Evolutionary conservation across 768 basidiomycete species (phyloP).

Genomic region (Amanita jacksonii): DNA sequence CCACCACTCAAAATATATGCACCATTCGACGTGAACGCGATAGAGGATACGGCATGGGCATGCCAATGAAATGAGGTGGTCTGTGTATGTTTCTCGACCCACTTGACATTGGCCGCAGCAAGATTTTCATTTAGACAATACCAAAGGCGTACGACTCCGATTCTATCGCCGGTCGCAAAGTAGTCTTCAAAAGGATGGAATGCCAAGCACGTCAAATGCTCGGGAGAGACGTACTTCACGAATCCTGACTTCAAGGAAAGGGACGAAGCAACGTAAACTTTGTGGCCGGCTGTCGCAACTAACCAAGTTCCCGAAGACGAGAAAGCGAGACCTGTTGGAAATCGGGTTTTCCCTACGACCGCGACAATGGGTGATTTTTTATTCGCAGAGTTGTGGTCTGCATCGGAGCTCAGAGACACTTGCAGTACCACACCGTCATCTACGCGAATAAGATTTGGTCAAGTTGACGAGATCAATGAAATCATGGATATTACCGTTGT

Average conservation of each 20-base stretch:
- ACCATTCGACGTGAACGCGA: slow-evolving; percentile 85
- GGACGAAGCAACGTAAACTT: slow-evolving; percentile 63
- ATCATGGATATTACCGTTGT: slow-evolving; percentile 20
- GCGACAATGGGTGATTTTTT: slow-evolving; percentile 40
- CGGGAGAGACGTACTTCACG: slow-evolving; percentile 75
- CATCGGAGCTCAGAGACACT: slow-evolving; percentile 45
- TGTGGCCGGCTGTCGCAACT: slow-evolving; percentile 64
- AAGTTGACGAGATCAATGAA: neutral
- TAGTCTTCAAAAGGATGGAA: slow-evolving; percentile 88
- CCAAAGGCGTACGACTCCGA: slow-evolving; percentile 84
- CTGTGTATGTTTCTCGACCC: slow-evolving; percentile 71
- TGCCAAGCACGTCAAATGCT: slow-evolving; percentile 72
- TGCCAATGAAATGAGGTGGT: slow-evolving; percentile 94
- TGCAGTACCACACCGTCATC: slow-evolving; percentile 52
- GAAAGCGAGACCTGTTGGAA: slow-evolving; percentile 53
- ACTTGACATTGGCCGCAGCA: slow-evolving; percentile 37
- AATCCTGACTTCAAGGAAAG: slow-evolving; percentile 54
- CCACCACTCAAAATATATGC: slow-evolving; percentile 91
- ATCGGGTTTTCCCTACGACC: slow-evolving; percentile 57
- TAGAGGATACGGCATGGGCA: slow-evolving; percentile 81
- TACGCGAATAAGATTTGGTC: slow-evolving; percentile 12
- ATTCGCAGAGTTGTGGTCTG: slow-evolving; percentile 18
- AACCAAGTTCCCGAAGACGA: slow-evolving; percentile 76
- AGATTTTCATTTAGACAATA: slow-evolving; percentile 72
- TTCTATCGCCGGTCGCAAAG: slow-evolving; percentile 89